Evolutionary conservation across 2,329 filamentous ascomycete species (phyloP).

Genomic region (Nothopassalora personata): DNA sequence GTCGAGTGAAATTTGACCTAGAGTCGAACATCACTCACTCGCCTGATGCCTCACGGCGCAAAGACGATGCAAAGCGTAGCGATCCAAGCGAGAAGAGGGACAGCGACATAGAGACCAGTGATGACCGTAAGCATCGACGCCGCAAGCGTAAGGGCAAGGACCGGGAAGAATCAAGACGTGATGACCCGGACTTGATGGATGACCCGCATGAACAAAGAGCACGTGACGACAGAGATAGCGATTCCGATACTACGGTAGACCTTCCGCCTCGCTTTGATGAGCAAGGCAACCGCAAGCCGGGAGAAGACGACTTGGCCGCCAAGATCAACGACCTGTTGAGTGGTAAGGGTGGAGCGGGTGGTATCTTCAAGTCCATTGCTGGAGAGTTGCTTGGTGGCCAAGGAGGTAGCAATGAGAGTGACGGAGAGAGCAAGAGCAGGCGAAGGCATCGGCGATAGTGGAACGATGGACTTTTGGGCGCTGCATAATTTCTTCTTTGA

Average conservation of each 20-base stretch:
- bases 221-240: conserved; percentile 17
- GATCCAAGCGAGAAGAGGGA: conserved; percentile 17
- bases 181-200: conserved; percentile 19
- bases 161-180: conserved; percentile 13
- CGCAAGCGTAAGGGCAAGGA: conserved; percentile 18
- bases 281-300: conserved; percentile 28
- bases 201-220: conserved; percentile 25
- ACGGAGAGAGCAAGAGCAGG: conserved; percentile 17
- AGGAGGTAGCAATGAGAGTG: conserved; percentile 11
- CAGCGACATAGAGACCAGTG: conserved; percentile 17
- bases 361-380: conserved; percentile 25
- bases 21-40: conserved; percentile 28
- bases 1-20: conserved; percentile 31
- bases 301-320: conserved; percentile 26
- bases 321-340: conserved; percentile 30
- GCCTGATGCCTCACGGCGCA: conserved; percentile 22
- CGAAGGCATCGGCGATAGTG: conserved; percentile 8
- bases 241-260: conserved; percentile 32
- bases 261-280: conserved; percentile 35
- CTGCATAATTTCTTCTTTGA: neutral
- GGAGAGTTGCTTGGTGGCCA: conserved; percentile 17
- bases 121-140: conserved; percentile 20
- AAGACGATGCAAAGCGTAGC: conserved; percentile 20
- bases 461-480: neutral
- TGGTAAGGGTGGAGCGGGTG: conserved; percentile 26